Percentiles rank a stretch among this genome's conserved stretches.
Conservation (phyloP, 2,329 filamentous ascomycete genomes). For the Monascus ruber region DNA sequence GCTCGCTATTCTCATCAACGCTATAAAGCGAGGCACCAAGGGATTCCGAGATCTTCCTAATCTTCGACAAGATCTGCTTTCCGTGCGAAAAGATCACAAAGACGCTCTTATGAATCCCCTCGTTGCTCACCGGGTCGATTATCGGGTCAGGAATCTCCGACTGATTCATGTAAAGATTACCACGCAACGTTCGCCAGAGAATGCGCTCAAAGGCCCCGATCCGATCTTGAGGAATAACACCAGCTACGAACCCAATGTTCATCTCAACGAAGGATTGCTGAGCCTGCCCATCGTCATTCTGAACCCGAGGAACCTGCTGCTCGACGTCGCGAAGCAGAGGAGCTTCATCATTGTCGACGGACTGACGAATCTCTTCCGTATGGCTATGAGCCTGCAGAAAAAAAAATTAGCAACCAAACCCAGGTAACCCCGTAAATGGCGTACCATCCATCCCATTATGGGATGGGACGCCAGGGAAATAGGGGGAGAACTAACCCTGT, state of each 20-base stretch:
- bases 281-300: constrained; percentile 52
- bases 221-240: constrained; percentile 85
- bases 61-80: constrained; percentile 97
- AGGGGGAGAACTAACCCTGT: constrained; percentile 43
- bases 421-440: too few species aligned
- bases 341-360: constrained; percentile 77
- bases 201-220: constrained; percentile 96
- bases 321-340: constrained; percentile 89
- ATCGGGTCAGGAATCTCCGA: constrained; percentile 93
- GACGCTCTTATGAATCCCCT: constrained; percentile 89
- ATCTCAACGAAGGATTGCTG: constrained; percentile 89
- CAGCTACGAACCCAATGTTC: constrained; percentile 97
- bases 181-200: constrained; percentile 89
- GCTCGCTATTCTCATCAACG: constrained; percentile 93
- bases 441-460: too few species aligned
- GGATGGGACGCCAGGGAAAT: background rate
- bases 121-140: constrained; percentile 83
- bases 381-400: constrained; percentile 64
- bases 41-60: constrained; percentile 96
- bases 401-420: background rate
- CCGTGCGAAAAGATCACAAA: constrained; percentile 99
- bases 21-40: constrained; percentile 92
- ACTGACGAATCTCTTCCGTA: constrained; percentile 90
- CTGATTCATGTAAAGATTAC: constrained; percentile 99
- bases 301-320: constrained; percentile 52